Evolutionary conservation across 2,329 filamentous ascomycete genomes (phyloP), one percentile per base, ranked within the genome.

Genomic region (Hymenoscyphus fraxineus): DNA sequence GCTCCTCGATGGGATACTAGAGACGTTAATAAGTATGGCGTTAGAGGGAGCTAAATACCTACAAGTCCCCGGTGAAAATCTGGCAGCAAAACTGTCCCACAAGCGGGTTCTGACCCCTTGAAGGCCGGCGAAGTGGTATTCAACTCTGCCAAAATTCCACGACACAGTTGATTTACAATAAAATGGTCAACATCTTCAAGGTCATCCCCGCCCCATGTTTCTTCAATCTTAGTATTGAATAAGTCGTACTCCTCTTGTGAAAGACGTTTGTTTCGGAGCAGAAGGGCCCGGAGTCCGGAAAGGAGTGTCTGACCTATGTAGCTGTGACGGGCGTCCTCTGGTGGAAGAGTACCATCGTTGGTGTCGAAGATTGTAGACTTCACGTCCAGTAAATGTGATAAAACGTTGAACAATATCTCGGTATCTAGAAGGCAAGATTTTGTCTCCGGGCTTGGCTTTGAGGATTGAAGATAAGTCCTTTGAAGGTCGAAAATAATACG

Each of bases 401-500:
- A 22, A 22, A 51, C 44, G n/a, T n/a, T 19, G 6, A 51, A 12
- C 22, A 38, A n/a, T 47, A 59, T 63, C 35, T 66, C 61, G 58
- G 59, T 41, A 13, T 58, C 58, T n/a, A 66, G 61, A 54, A 66
- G 51, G 44, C 61, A 61, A 22, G 27, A 40, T 54, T 51, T 63
- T 12, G 64, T 58, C 41, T 66, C 58, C 3, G 44, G 59, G 55
- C 64, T 66, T 16, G 51, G 38, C 22, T 59, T 41, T 63, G 44
- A 38, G 27, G 64, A 63, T 32, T 66, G 64, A 6, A 63, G 35
- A 57, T 66, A 66, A 47, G 64, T 61, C 59, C 64, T 58, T 47
- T 66, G 64, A 35, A 66, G 44, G 55, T 66, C 64, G 51, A 66
- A 66, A 44, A 66, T 63, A 22, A 59, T 47, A 56, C 64, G 61